These are phyloP conservation scores for Pyrenophora teres DNA, from an alignment of 2,329 filamentous ascomycete genomes.

Conservation along the genomic window DNA sequence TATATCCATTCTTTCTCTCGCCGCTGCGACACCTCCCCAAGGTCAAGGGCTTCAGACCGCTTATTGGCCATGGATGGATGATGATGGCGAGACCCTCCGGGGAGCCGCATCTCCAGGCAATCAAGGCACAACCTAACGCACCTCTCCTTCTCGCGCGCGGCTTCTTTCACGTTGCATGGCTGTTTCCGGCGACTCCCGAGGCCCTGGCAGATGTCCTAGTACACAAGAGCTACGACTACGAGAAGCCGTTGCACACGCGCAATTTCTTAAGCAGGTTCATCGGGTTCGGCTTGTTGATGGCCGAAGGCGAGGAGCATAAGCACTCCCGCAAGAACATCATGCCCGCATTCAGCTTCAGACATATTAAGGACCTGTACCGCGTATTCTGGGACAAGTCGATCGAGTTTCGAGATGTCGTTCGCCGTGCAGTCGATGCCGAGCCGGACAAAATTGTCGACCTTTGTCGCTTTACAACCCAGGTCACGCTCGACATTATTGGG, in stretches of 20 bases:
- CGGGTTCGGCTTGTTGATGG: constrained; percentile 57
- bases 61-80: constrained; percentile 47
- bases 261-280: constrained; percentile 55
- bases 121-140: constrained; percentile 48
- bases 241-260: constrained; percentile 54
- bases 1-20: constrained; percentile 48
- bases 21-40: constrained; percentile 47
- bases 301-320: constrained; percentile 57
- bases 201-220: constrained; percentile 59
- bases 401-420: constrained; percentile 69
- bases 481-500: constrained; percentile 55
- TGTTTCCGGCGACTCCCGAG: constrained; percentile 47
- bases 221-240: constrained; percentile 59
- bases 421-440: constrained; percentile 53
- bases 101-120: constrained; percentile 37
- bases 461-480: constrained; percentile 51
- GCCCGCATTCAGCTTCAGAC: constrained; percentile 83
- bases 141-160: constrained; percentile 48
- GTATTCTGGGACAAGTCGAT: constrained; percentile 79
- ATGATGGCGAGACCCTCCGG: constrained; percentile 45
- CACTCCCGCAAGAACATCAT: constrained; percentile 72
- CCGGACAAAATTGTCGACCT: constrained; percentile 48
- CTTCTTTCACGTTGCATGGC: constrained; percentile 46
- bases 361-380: constrained; percentile 83
- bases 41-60: constrained; percentile 30